Conservation (phyloP, 2,329 filamentous ascomycete genomes). For the Rutstroemia sydowiana region DNA sequence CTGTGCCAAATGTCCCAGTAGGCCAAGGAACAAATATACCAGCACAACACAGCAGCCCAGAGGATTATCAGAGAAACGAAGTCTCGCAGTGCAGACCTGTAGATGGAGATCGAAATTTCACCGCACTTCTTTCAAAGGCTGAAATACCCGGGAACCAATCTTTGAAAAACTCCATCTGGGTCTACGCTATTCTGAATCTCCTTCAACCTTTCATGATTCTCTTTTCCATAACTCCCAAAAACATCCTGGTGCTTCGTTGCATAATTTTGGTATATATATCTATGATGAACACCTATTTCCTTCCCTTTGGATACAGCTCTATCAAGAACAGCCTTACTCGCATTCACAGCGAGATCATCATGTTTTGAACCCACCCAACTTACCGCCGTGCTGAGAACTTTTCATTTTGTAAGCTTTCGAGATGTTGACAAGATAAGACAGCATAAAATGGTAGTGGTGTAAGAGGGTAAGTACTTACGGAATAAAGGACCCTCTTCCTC, state of each 20-base stretch:
- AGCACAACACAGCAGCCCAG: no score
- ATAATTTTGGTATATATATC: conserved; percentile 37
- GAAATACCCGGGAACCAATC: conserved; percentile 34
- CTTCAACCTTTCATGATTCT: conserved; percentile 27
- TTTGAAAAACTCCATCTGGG: conserved; percentile 23
- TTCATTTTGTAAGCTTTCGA: no score
- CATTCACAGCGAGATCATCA: conserved; percentile 30
- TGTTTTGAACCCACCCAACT: conserved; percentile 27
- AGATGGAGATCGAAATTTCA: no score
- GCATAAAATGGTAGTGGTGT: background rate
- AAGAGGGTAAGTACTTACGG: conserved; percentile 3
- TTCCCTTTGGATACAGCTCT: conserved; percentile 26
- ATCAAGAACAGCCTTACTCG: conserved; percentile 25
- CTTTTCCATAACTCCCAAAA: conserved; percentile 31
- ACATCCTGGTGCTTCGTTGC: conserved; percentile 31
- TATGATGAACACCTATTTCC: conserved; percentile 30
- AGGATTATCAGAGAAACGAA: no score
- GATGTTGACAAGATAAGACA: no score
- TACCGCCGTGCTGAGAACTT: conserved; percentile 11
- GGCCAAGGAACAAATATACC: no score
- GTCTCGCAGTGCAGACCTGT: no score
- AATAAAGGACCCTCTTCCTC: conserved; percentile 12
- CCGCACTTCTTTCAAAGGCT: no score
- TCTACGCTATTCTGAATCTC: conserved; percentile 23
- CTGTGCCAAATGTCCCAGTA: no score